Conservation (phyloP, 495 filamentous ascomycete genomes). For the Filosporella fistucella region DNA sequence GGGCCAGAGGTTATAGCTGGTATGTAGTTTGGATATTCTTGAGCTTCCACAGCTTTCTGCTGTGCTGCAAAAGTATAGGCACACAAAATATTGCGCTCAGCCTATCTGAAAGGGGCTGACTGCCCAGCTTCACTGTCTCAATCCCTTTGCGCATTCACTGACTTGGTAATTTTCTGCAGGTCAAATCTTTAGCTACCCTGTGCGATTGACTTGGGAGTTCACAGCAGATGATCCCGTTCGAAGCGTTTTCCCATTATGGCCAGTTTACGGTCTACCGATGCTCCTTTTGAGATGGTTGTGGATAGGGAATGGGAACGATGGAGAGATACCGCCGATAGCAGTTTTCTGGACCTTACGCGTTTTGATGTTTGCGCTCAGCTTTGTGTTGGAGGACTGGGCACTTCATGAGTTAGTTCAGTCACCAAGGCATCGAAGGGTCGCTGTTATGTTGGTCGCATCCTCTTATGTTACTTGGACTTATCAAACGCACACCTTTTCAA, state of each 20-base stretch:
- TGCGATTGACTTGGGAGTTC: conserved; percentile 91
- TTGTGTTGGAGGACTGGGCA: conserved; percentile 97
- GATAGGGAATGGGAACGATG: conserved; percentile 51
- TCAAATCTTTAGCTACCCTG: conserved; percentile 82
- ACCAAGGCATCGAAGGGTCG: conserved; percentile 60
- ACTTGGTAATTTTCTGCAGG: conserved; percentile 43
- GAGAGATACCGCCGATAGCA: conserved; percentile 59
- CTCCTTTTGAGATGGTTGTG: conserved; percentile 84
- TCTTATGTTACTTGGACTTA: conserved; percentile 99
- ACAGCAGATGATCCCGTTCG: conserved; percentile 79
- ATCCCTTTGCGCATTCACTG: not conserved
- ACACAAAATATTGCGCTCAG: not conserved
- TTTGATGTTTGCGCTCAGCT: conserved; percentile 89
- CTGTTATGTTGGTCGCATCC: conserved; percentile 79
- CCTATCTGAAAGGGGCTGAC: not conserved
- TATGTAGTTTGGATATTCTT: conserved; percentile 48
- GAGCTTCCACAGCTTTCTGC: not conserved
- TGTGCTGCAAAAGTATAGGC: not conserved
- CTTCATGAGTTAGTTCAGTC: conserved; percentile 83
- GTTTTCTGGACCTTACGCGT: conserved; percentile 85
- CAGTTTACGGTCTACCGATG: conserved; percentile 89
- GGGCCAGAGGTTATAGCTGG: conserved; percentile 95
- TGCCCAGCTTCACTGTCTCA: not conserved
- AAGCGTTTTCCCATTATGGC: conserved; percentile 95
- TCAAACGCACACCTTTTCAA: conserved; percentile 98